Evolutionary conservation across 106 monocot genomes (phyloP).

Genomic region (Iris macrosiphon): DNA sequence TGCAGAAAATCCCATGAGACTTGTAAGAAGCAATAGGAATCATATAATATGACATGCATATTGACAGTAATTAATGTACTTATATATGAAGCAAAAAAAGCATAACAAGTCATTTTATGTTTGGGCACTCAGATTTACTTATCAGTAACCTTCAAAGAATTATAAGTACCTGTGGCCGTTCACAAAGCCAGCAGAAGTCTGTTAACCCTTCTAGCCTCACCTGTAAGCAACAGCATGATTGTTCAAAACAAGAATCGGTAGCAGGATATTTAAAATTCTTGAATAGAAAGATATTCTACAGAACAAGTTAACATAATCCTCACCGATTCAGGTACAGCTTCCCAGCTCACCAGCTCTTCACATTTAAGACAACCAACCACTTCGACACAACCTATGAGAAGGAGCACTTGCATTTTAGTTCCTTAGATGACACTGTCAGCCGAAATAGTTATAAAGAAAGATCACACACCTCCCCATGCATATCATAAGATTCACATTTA

Average conservation of each 20-base stretch:
- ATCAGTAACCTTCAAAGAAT: too few species aligned
- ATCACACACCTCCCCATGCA: too few species aligned
- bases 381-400: conserved; percentile 74
- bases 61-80: too few species aligned
- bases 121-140: too few species aligned
- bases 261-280: not conserved
- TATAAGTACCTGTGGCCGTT: conserved; percentile 59
- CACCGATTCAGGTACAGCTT: conserved; percentile 84
- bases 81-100: too few species aligned
- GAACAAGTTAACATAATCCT: conserved; percentile 1
- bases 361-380: conserved; percentile 77
- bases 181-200: conserved; percentile 92
- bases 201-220: conserved; percentile 81
- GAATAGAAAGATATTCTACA: not conserved
- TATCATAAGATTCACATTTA: too few species aligned
- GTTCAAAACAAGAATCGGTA: not conserved
- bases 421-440: not conserved
- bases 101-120: too few species aligned
- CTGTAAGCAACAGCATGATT: conserved; percentile 26
- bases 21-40: too few species aligned
- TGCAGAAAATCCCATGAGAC: too few species aligned
- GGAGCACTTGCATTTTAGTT: not conserved
- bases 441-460: not conserved
- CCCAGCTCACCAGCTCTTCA: conserved; percentile 76
- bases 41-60: too few species aligned